Conservation (phyloP, 805 yeast species). For the Myxozyma mucilagina region DNA sequence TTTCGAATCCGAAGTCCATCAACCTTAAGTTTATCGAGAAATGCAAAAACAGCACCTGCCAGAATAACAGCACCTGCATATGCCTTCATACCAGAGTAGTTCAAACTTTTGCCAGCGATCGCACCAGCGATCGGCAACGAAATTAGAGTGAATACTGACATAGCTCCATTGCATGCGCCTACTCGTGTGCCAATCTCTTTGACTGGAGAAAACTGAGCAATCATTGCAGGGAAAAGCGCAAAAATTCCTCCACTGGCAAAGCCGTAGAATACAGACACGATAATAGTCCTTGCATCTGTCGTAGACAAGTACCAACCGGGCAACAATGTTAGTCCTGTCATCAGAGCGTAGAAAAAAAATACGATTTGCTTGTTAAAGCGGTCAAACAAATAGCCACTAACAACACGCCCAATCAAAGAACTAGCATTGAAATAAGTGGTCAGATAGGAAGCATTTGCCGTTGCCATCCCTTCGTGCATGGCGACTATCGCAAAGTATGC, state of each 20-base stretch:
- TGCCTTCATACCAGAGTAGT: constrained; percentile 18
- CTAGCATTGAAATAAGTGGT: constrained; percentile 41
- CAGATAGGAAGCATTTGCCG: constrained; percentile 34
- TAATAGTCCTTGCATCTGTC: constrained; percentile 33
- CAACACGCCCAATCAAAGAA: constrained; percentile 52
- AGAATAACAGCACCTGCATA: constrained; percentile 24
- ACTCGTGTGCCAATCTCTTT: constrained; percentile 46
- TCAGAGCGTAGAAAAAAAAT: constrained; percentile 36
- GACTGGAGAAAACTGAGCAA: constrained; percentile 36
- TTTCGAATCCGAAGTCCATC: not conserved
- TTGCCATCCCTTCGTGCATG: constrained; percentile 28
- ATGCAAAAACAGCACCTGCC: constrained; percentile 17
- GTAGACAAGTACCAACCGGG: constrained; percentile 25
- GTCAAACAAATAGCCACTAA: constrained; percentile 51
- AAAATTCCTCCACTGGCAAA: constrained; percentile 40
- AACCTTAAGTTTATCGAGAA: constrained; percentile 1
- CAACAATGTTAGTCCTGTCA: constrained; percentile 38
- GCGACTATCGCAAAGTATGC: constrained; percentile 40
- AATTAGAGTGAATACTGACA: constrained; percentile 49
- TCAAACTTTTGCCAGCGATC: constrained; percentile 3
- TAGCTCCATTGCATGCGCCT: constrained; percentile 60
- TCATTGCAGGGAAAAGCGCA: constrained; percentile 38
- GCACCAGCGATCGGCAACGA: constrained; percentile 41
- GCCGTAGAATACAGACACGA: constrained; percentile 39
- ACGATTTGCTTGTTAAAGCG: constrained; percentile 48